Percentiles rank a stretch among this genome's conserved stretches.
Conservation (phyloP, 2,329 filamentous ascomycete genomes). For the Verruconis gallopava region DNA sequence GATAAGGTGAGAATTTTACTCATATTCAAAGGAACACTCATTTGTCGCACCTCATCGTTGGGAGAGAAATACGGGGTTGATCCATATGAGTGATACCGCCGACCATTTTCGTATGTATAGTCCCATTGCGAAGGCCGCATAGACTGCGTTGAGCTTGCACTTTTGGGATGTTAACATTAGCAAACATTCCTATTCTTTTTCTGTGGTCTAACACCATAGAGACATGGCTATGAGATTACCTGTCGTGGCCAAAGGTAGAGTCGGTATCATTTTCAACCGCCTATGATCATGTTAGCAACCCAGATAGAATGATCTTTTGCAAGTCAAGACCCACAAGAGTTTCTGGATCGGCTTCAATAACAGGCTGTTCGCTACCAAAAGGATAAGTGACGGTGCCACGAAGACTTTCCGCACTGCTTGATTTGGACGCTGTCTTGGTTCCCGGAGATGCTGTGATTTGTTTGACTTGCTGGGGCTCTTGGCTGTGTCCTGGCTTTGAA, state of each 20-base stretch:
- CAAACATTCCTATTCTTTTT: too few relatives aligned
- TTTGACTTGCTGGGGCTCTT: too few relatives aligned
- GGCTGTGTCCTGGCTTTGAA: too few relatives aligned
- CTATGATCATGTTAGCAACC: too few relatives aligned
- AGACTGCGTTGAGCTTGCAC: conserved; percentile 20
- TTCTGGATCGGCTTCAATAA: too few relatives aligned
- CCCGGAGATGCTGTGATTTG: too few relatives aligned
- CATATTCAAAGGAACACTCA: background rate
- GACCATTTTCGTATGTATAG: conserved; percentile 26
- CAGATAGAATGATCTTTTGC: too few relatives aligned
- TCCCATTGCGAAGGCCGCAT: conserved; percentile 24
- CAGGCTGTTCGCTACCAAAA: too few relatives aligned
- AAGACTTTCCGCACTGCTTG: too few relatives aligned
- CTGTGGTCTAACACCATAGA: background rate
- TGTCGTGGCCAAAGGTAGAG: conserved; percentile 1
- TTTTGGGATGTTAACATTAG: background rate
- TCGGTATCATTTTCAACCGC: background rate
- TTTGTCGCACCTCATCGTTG: conserved; percentile 16
- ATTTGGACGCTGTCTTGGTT: too few relatives aligned
- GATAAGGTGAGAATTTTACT: background rate
- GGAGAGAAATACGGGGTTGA: conserved; percentile 16
- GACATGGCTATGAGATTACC: background rate
- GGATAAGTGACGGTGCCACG: too few relatives aligned
- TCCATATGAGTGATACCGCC: conserved; percentile 23
- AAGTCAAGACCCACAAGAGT: too few relatives aligned